Conservation (phyloP, 1,139 yeast genomes). For the Hemisphaericaspora xylofermentans region DNA sequence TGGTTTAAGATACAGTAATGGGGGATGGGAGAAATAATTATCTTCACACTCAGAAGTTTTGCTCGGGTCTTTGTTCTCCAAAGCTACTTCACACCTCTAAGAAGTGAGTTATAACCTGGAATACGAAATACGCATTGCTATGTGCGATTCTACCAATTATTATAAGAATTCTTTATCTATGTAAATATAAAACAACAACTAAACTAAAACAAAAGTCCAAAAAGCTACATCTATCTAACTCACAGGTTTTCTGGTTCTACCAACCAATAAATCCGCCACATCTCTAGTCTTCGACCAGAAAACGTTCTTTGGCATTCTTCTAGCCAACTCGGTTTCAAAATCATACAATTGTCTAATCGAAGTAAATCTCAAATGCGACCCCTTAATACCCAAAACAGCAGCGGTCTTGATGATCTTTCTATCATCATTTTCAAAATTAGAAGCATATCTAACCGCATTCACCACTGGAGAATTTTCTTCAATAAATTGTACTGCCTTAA, state of each 20-base stretch:
- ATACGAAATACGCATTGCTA: no score
- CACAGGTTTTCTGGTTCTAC: conserved; percentile 46
- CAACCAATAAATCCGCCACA: conserved; percentile 83
- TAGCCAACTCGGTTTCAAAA: conserved; percentile 74
- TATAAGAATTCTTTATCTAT: no score
- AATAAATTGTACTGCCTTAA: conserved; percentile 82
- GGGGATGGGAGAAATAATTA: no score
- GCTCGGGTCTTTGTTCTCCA: no score
- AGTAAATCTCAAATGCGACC: conserved; percentile 73
- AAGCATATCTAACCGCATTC: conserved; percentile 23
- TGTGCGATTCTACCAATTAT: no score
- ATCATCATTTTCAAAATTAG: conserved; percentile 36
- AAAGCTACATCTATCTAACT: not conserved
- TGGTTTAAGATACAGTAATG: no score
- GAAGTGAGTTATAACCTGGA: no score
- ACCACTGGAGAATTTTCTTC: conserved; percentile 46
- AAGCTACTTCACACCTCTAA: no score
- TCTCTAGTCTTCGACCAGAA: conserved; percentile 79
- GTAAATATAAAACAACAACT: not conserved
- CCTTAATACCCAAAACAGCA: conserved; percentile 80
- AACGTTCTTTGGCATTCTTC: conserved; percentile 85
- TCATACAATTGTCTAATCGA: conserved; percentile 77
- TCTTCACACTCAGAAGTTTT: no score
- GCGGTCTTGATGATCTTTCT: conserved; percentile 57
- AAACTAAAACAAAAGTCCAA: conserved; percentile 1